These are phyloP conservation scores for Umbellularia californica DNA, from an alignment of 164 flowering plant species.

Conservation along the genomic window DNA sequence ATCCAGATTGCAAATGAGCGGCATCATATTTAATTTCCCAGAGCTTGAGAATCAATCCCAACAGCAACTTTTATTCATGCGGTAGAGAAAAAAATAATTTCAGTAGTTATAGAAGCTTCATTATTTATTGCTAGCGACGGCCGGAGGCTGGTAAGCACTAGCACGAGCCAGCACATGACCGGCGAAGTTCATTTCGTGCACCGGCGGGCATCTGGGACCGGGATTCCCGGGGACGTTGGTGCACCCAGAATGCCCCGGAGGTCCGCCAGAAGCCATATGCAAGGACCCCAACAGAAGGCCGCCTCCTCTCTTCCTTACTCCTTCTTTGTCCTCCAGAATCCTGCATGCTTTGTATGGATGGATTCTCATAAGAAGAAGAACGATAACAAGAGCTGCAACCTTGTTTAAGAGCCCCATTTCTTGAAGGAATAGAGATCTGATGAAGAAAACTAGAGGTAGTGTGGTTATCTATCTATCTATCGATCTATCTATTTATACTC, in stretches of 20 bases:
- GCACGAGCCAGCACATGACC: slow-evolving; percentile 13
- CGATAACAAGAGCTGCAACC: slow-evolving; percentile 3
- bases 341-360: slow-evolving; percentile 16
- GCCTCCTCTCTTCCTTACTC: slow-evolving; percentile 10
- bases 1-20: too few species aligned
- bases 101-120: not conserved
- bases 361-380: slow-evolving; percentile 6
- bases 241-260: slow-evolving; percentile 32
- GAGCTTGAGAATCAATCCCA: too few species aligned
- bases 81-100: too few species aligned
- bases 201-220: slow-evolving; percentile 23
- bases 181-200: slow-evolving; percentile 24
- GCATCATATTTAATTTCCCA: too few species aligned
- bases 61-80: too few species aligned
- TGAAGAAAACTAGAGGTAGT: not conserved
- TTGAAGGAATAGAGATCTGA: not conserved
- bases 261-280: slow-evolving; percentile 26
- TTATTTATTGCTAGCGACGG: not conserved
- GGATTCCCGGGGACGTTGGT: slow-evolving; percentile 31
- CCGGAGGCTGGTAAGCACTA: slow-evolving; percentile 6
- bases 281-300: slow-evolving; percentile 23
- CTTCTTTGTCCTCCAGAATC: slow-evolving; percentile 13
- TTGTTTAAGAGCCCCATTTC: slow-evolving; percentile 6
- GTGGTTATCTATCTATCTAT: not conserved
- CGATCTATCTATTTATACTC: too few species aligned